Evolutionary conservation across 2,329 filamentous ascomycete species (phyloP).

Genomic region (Scedosporium apiospermum): DNA sequence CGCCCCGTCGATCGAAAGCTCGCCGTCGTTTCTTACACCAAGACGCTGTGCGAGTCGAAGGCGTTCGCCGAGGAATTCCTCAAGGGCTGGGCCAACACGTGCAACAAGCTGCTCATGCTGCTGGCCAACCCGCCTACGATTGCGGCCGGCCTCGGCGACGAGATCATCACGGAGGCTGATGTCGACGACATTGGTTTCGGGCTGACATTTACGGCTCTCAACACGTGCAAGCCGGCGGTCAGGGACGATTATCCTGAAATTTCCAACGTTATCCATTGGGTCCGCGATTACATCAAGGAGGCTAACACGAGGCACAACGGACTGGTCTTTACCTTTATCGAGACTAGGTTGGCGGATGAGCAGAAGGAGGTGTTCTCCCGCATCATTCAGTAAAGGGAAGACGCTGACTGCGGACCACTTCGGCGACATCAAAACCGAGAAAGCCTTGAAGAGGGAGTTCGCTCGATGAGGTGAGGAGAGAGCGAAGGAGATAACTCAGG

Average conservation of each 20-base stretch:
- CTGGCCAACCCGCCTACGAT: conserved; percentile 77
- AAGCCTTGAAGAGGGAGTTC: not conserved
- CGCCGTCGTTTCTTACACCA: conserved; percentile 86
- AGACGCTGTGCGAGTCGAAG: conserved; percentile 77
- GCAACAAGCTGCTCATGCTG: conserved; percentile 78
- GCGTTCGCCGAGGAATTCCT: conserved; percentile 74
- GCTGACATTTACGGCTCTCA: conserved; percentile 85
- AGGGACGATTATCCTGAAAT: conserved; percentile 83
- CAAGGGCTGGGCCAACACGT: conserved; percentile 87
- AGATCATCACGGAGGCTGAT: conserved; percentile 76
- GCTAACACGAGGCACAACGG: conserved; percentile 68
- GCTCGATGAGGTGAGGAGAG: not conserved
- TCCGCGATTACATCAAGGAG: conserved; percentile 64
- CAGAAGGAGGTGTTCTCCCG: conserved; percentile 32
- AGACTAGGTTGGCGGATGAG: conserved; percentile 58
- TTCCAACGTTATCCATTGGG: conserved; percentile 75
- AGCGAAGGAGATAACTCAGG: not conserved
- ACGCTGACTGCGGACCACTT: not conserved
- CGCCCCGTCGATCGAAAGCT: conserved; percentile 86
- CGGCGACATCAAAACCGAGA: not conserved
- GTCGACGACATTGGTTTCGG: conserved; percentile 94
- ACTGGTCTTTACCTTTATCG: conserved; percentile 60
- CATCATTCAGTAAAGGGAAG: conserved; percentile 33
- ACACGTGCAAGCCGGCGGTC: conserved; percentile 69
- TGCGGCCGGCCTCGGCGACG: conserved; percentile 54